Evolutionary conservation across 2,329 filamentous ascomycete genomes (phyloP).

Genomic region (Aspergillus persii): DNA sequence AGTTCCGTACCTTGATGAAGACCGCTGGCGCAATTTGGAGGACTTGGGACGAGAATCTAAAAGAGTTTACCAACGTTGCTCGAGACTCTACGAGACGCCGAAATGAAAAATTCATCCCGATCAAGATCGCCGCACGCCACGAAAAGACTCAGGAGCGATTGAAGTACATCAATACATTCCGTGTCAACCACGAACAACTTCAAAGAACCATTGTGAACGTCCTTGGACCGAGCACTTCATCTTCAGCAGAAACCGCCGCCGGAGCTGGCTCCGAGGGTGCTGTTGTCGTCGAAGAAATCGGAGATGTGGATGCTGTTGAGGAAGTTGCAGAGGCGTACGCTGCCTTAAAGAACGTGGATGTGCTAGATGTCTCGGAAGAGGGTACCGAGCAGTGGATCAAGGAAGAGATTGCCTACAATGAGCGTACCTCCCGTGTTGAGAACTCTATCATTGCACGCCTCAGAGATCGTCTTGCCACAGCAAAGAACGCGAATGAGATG

Average conservation of each 20-base stretch:
- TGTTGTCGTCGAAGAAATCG: constrained; percentile 86
- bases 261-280: constrained; percentile 55
- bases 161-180: constrained; percentile 91
- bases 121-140: constrained; percentile 89
- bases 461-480: constrained; percentile 86
- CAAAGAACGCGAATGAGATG: constrained; percentile 98
- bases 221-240: constrained; percentile 71
- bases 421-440: constrained; percentile 93
- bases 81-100: constrained; percentile 89
- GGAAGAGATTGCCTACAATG: constrained; percentile 94
- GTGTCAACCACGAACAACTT: constrained; percentile 95
- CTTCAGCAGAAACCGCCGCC: constrained; percentile 48
- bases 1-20: constrained; percentile 83
- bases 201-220: constrained; percentile 96
- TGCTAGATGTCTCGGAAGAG: constrained; percentile 85
- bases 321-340: constrained; percentile 95
- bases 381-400: constrained; percentile 90
- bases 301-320: constrained; percentile 93
- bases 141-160: constrained; percentile 84
- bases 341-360: constrained; percentile 88
- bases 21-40: constrained; percentile 82
- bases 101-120: constrained; percentile 97
- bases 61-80: constrained; percentile 96
- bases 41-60: constrained; percentile 92
- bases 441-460: constrained; percentile 97